Evolutionary conservation across 1,139 yeast genomes (phyloP).

Genomic region (Suhomyces panamericanus): DNA sequence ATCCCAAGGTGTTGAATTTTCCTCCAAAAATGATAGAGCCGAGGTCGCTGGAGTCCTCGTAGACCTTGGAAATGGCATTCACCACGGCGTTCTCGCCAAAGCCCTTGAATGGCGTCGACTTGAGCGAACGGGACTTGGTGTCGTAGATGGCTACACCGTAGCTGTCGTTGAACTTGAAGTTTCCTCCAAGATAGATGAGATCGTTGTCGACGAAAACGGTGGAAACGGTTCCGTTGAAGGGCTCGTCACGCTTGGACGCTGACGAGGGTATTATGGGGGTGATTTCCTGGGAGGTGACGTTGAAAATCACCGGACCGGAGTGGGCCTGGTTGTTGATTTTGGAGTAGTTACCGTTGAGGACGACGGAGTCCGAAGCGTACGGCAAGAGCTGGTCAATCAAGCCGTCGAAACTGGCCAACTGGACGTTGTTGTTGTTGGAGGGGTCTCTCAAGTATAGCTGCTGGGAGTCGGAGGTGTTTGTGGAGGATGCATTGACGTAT

Average conservation of each 20-base stretch:
- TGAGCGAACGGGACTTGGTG: conserved; percentile 40
- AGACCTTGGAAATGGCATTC: conserved; percentile 61
- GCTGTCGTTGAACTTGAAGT: conserved; percentile 55
- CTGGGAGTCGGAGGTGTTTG: conserved; percentile 15
- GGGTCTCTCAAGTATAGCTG: conserved; percentile 35
- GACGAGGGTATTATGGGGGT: conserved; percentile 34
- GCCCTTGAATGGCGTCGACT: conserved; percentile 70
- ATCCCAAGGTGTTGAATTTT: conserved; percentile 61
- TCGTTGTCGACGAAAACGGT: conserved; percentile 50
- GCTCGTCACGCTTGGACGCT: conserved; percentile 19
- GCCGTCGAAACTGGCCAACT: conserved; percentile 39
- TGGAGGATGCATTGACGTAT: conserved; percentile 48
- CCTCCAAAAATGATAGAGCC: conserved; percentile 80
- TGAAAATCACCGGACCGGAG: conserved; percentile 55
- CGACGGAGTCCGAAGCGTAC: conserved; percentile 30
- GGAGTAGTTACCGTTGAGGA: conserved; percentile 48
- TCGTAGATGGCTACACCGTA: conserved; percentile 71
- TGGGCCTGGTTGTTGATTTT: conserved; percentile 36
- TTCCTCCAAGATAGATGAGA: conserved; percentile 78
- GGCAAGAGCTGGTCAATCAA: conserved; percentile 27
- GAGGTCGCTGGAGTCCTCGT: conserved; percentile 29
- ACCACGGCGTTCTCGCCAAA: conserved; percentile 62
- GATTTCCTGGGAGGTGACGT: conserved; percentile 47
- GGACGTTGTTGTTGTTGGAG: conserved; percentile 28
- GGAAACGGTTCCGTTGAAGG: conserved; percentile 50